Conservation (phyloP, 352 stramenopile species). For the Phytophthora lateralis region DNA sequence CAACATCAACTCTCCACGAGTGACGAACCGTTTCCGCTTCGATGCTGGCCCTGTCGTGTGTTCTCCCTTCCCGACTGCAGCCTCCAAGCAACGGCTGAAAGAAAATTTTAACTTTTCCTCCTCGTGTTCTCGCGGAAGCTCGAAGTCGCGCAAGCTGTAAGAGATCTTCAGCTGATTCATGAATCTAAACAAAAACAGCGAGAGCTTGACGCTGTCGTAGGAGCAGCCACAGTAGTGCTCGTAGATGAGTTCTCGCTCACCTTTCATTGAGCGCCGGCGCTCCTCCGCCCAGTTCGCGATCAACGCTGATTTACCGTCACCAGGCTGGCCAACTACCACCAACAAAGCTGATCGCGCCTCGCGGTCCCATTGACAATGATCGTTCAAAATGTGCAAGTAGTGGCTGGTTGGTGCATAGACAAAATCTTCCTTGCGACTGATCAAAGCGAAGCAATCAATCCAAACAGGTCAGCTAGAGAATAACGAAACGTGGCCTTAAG, state of each 20-base stretch:
- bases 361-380: conserved; percentile 63
- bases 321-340: conserved; percentile 64
- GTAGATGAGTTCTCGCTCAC: conserved; percentile 70
- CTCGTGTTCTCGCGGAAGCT: conserved; percentile 77
- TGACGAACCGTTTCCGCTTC: conserved; percentile 35
- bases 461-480: conserved; percentile 1
- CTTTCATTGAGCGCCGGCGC: conserved; percentile 39
- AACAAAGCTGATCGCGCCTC: conserved; percentile 50
- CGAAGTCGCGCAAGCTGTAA: conserved; percentile 78
- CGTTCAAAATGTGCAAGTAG: conserved; percentile 71
- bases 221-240: conserved; percentile 84
- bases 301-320: conserved; percentile 79
- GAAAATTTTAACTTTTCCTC: conserved; percentile 90
- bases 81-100: conserved; percentile 76
- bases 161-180: conserved; percentile 81
- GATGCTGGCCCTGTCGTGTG: conserved; percentile 27
- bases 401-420: conserved; percentile 63
- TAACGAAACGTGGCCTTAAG: neutral
- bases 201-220: conserved; percentile 85
- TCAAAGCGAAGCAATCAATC: neutral
- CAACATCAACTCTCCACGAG: neutral
- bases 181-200: conserved; percentile 81
- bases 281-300: conserved; percentile 74
- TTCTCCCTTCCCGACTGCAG: conserved; percentile 54
- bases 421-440: conserved; percentile 70